Evolutionary conservation across 2,329 filamentous ascomycete species (phyloP).

Genomic region (Huntiella abstrusa): DNA sequence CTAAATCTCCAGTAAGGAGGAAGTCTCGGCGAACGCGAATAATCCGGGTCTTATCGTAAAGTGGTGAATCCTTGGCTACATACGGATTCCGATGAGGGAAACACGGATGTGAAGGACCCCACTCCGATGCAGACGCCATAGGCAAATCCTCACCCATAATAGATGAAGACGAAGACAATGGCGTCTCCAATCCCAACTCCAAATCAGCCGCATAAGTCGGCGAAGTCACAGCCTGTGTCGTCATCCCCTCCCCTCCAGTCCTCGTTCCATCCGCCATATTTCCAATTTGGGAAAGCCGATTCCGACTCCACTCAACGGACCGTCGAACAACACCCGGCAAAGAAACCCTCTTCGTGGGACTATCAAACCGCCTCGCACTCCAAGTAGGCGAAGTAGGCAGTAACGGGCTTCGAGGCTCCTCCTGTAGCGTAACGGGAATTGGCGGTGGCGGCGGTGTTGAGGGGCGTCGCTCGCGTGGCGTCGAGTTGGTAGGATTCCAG

Average conservation of each 20-base stretch:
- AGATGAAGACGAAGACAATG: slow-evolving; percentile 36
- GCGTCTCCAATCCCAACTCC: slow-evolving; percentile 17
- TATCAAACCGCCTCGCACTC: no score
- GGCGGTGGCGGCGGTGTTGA: slow-evolving; percentile 35
- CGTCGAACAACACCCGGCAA: slow-evolving; percentile 27
- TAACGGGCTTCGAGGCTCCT: slow-evolving; percentile 31
- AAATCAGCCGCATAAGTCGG: no score
- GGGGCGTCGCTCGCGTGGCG: slow-evolving; percentile 25
- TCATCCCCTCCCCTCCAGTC: no score
- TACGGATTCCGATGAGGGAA: slow-evolving; percentile 88
- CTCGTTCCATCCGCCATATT: no score
- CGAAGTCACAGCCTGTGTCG: no score
- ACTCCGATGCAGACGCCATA: slow-evolving; percentile 54
- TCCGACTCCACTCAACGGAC: slow-evolving; percentile 14
- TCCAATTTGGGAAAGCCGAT: slow-evolving; percentile 21
- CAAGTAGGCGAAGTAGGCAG: slow-evolving; percentile 17
- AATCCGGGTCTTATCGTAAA: slow-evolving; percentile 64
- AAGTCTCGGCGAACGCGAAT: slow-evolving; percentile 86
- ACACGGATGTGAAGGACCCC: slow-evolving; percentile 88
- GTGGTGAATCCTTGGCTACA: slow-evolving; percentile 55
- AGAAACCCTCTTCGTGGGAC: slow-evolving; percentile 12
- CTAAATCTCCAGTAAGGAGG: slow-evolving; percentile 74
- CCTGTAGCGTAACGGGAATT: slow-evolving; percentile 23
- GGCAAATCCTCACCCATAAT: slow-evolving; percentile 47
- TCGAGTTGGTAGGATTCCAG: slow-evolving; percentile 37